Evolutionary conservation across 768 basidiomycete species (phyloP).

Genomic region (Agrocybe chaxingu): DNA sequence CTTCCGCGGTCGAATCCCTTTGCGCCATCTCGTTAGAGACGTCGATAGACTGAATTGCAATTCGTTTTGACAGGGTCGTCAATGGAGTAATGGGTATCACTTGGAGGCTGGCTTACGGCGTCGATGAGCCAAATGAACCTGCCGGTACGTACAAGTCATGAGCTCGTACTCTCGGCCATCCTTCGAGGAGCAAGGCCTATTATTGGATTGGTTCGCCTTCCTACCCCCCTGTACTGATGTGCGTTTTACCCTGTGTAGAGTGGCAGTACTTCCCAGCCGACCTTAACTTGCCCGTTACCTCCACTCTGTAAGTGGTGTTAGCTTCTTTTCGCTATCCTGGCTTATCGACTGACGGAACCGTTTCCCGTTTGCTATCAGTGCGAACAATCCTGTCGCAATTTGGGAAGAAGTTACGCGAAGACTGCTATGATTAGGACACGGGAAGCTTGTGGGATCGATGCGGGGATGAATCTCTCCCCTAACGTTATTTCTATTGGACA

Average conservation of each 20-base stretch:
- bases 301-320: slow-evolving; percentile 34
- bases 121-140: slow-evolving; percentile 44
- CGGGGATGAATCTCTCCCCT: background rate
- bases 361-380: slow-evolving; percentile 28
- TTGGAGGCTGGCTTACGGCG: slow-evolving; percentile 55
- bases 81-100: slow-evolving; percentile 55
- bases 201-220: background rate
- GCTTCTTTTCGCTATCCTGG: background rate
- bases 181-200: background rate
- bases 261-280: slow-evolving; percentile 56
- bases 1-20: background rate
- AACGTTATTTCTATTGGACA: background rate
- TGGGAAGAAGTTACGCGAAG: slow-evolving; percentile 37
- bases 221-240: background rate
- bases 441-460: background rate
- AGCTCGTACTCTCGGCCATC: no score
- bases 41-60: no score
- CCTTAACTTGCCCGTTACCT: slow-evolving; percentile 37
- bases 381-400: slow-evolving; percentile 53
- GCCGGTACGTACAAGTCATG: slow-evolving; percentile 35
- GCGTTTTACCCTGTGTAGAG: slow-evolving; percentile 27
- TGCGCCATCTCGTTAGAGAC: no score
- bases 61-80: slow-evolving; percentile 27
- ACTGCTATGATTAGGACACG: slow-evolving; percentile 6
- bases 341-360: background rate